Base-by-base conservation (phyloP, 495 filamentous ascomycete genomes). In the Penicillium coffeae region DNA sequence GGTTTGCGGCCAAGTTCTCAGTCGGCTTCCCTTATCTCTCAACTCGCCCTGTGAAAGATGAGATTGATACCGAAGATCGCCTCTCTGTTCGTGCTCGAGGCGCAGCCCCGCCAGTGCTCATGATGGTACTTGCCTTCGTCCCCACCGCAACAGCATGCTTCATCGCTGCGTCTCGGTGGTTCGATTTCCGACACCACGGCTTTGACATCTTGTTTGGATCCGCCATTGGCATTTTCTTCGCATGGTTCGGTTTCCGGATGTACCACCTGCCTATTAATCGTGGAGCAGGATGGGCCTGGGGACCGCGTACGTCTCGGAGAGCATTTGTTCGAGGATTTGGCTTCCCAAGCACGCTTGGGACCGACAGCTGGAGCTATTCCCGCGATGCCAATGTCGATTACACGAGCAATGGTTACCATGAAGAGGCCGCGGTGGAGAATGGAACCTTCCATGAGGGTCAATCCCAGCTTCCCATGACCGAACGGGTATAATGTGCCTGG, bases 221-320 rank as follows among this genome's bases (percentile, higher is more conserved):
- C 1, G 40, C 76, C 4, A 66, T 87, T 45, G 85, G 85, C 0
- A 67, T 83, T 3, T 52, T 71, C 14, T 74, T 71, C 40, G 77
- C 81, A 6, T 81, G 68, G 49, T 63, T 85, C 21, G 72, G 71
- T 0, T 86, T 86, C 64, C 66, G 77, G 7, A 80, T 81, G 75
- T 88, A 86, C 48, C 84, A 89, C 54, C 68, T 88, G 8, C 84
- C 86, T 10, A 78, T 90, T 52, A 69, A 69, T 13, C 70, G 73
- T 20, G 85, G 84, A 9, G 75, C 68, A 8, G 79, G 77, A 6
- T 80, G 77, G 72, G 67, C 70, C 4, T 81, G 78, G 72, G 73
- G 66, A 19, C 68, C 74, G 0, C 64, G 75, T 34, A 69, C 63
- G 25, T 52, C 40, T 7, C 53, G 51, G 8, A 54, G 68, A 52